Evolutionary conservation across 2,329 filamentous ascomycete genomes (phyloP).

Genomic region (Fusarium compactum): DNA sequence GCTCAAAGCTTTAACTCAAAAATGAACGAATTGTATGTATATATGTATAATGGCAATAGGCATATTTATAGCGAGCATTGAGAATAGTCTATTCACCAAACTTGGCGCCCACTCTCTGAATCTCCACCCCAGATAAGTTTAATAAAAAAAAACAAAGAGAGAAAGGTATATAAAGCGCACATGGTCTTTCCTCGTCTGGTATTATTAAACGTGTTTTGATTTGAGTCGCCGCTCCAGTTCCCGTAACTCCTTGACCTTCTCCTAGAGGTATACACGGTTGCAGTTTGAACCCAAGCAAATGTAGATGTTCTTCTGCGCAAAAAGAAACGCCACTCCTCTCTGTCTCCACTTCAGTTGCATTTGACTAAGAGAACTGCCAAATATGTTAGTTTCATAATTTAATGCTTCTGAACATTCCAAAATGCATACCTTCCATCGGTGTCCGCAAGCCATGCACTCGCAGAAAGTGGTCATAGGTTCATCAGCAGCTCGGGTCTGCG

Average conservation of each 20-base stretch:
- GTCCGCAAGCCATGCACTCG: constrained; percentile 76
- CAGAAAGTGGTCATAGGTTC: constrained; percentile 89
- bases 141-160: constrained; percentile 34
- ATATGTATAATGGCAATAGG: constrained; percentile 11
- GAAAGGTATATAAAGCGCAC: constrained; percentile 42
- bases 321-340: constrained; percentile 34
- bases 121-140: constrained; percentile 12
- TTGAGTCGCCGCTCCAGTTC: constrained; percentile 42
- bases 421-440: constrained; percentile 76
- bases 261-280: constrained; percentile 2
- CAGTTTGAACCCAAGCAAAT: constrained; percentile 25
- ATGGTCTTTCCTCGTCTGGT: constrained; percentile 41
- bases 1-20: not conserved
- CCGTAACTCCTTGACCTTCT: constrained; percentile 43
- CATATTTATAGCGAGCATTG: not conserved
- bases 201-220: constrained; percentile 34
- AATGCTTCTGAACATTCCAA: not conserved
- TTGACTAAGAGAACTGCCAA: constrained; percentile 43
- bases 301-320: constrained; percentile 24
- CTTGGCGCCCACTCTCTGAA: not conserved
- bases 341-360: constrained; percentile 7
- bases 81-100: constrained; percentile 12
- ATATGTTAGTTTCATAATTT: constrained; percentile 17
- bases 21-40: constrained; percentile 17
- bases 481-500: constrained; percentile 94